Evolutionary conservation across 805 yeast genomes (phyloP).

Genomic region (Lachancea sp.): DNA sequence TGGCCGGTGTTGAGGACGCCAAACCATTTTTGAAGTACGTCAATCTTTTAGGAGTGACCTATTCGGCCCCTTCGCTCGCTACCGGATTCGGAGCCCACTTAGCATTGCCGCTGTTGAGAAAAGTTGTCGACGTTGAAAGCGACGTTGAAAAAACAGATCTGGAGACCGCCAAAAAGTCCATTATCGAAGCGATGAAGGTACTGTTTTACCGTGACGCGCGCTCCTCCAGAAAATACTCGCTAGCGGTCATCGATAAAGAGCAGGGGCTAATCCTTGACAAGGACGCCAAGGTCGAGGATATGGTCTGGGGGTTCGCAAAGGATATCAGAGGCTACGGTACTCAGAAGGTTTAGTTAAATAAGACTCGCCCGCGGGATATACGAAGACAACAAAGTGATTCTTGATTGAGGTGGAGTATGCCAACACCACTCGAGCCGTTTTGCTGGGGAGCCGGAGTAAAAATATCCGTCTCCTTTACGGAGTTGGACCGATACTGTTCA

Average conservation of each 20-base stretch:
- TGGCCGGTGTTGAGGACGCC: slow-evolving; percentile 76
- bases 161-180: slow-evolving; percentile 68
- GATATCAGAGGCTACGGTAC: slow-evolving; percentile 89
- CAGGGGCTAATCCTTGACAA: slow-evolving; percentile 60
- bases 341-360: slow-evolving; percentile 37
- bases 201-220: slow-evolving; percentile 95
- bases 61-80: slow-evolving; percentile 80
- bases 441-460: too few relatives aligned
- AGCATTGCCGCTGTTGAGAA: slow-evolving; percentile 87
- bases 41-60: slow-evolving; percentile 87
- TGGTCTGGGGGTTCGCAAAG: slow-evolving; percentile 87
- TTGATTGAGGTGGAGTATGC: too few relatives aligned
- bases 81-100: slow-evolving; percentile 96
- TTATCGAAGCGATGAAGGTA: slow-evolving; percentile 86
- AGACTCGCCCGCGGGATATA: background rate
- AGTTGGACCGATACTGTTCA: too few relatives aligned
- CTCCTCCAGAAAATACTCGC: slow-evolving; percentile 75
- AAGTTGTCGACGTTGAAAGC: slow-evolving; percentile 69
- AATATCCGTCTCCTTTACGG: too few relatives aligned
- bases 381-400: background rate
- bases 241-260: slow-evolving; percentile 67
- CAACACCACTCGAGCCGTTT: too few relatives aligned
- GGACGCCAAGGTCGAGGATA: slow-evolving; percentile 59
- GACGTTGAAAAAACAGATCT: slow-evolving; percentile 66
- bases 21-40: slow-evolving; percentile 78